Base-by-base conservation (phyloP, 805 yeast species). In the Monosporozyma siamensis region DNA sequence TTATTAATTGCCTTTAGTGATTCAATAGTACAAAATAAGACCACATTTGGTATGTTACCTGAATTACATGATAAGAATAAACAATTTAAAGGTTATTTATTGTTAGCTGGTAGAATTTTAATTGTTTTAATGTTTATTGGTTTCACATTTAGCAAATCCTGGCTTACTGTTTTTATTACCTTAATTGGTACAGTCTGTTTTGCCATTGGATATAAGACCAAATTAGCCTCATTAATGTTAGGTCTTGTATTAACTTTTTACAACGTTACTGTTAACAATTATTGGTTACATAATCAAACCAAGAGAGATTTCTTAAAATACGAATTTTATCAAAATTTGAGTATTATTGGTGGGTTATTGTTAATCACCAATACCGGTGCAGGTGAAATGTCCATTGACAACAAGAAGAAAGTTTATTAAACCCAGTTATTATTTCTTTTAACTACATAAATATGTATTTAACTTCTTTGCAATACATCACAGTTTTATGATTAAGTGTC, bases 351-450 rank as follows among this genome's bases (percentile, higher is more conserved):
- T 45, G 98, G 97, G 1, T 75, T 90, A 49, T 67, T 90, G 46
- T 70, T 92, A 52, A 84, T 92, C 48, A 95, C 86, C 47, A 87
- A 84, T 66, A 86, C 95, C 4, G 98, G 98, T 49, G 97, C 97
- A 25, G 98, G 98, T 40, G 90, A 85, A 54, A 72, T 89, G 50
- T 84, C 95, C 23, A 68, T 90, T 45, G 98, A 90, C 60, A 97
- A 87, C 65, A 92, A 92, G 82, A 89, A 90, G 71, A 90, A 90
- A 71, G 80, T 85, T 45, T 86, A 84, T 62, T 87, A 40, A 31
- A 20, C 4, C 10, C 32, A n/a, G n/a, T 6, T 25, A n/a, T n/a
- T 25, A 25, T 25, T 25, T 23, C 25, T 23, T 9, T 23, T 23
- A 9, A 6, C 25, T 23, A 6, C 25, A 23, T 23, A 23, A n/a